Percentiles rank a stretch among this genome's conserved stretches.
Evolutionary conservation across 73 alveolate genomes (phyloP).

Genomic region (Stentor roeselii): DNA sequence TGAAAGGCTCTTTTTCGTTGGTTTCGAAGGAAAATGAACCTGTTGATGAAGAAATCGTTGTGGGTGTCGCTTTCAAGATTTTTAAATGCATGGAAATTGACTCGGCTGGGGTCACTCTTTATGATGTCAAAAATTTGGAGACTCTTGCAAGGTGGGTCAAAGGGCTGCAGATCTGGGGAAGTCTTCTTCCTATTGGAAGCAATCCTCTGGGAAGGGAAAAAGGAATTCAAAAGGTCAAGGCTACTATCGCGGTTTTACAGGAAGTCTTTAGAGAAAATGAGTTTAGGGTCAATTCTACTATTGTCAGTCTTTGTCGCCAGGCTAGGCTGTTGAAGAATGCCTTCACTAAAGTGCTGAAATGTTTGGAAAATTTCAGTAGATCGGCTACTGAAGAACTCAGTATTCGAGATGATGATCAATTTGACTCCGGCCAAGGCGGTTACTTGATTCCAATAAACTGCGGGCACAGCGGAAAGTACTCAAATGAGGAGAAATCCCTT

Average conservation of each 20-base stretch:
- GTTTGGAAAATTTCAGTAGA: not conserved
- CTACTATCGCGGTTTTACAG: not conserved
- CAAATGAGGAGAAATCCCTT: conserved; percentile 31
- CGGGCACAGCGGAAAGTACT: conserved; percentile 33
- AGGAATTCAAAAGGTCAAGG: not conserved
- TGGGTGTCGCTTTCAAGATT: not conserved
- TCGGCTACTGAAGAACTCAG: not conserved
- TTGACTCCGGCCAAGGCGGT: not conserved
- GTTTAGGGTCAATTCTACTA: not conserved
- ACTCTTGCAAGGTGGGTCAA: not conserved
- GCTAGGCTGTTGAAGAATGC: not conserved
- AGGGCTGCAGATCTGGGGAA: conserved; percentile 24
- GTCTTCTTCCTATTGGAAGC: not conserved
- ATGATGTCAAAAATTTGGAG: not conserved
- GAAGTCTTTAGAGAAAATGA: not conserved
- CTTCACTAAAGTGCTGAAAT: not conserved
- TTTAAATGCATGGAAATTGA: conserved; percentile 1
- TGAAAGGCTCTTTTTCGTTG: not conserved
- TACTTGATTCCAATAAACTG: conserved; percentile 25
- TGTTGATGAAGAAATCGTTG: conserved; percentile 16
- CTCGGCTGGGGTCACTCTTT: conserved; percentile 14
- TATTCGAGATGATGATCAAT: not conserved
- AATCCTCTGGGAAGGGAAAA: conserved; percentile 11
- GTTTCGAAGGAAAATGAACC: not conserved
- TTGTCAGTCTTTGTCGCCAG: not conserved